Conservation (phyloP, 2,329 filamentous ascomycete species). For the Biscogniauxia marginata region DNA sequence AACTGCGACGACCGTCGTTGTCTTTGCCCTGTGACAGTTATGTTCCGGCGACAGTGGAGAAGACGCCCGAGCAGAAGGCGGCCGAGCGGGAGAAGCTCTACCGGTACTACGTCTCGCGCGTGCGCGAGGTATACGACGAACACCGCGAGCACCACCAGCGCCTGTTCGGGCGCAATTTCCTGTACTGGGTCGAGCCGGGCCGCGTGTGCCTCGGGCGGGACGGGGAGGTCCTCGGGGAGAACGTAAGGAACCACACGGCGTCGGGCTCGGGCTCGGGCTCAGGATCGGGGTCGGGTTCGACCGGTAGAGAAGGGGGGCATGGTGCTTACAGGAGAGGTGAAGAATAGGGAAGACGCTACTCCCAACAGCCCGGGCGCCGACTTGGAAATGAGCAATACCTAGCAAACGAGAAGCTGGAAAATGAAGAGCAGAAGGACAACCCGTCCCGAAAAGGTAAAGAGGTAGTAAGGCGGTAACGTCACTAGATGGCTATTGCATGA, state of each 20-base stretch:
- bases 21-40: background rate
- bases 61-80: constrained; percentile 19
- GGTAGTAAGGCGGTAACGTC: background rate
- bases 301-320: background rate
- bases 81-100: constrained; percentile 16
- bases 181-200: background rate
- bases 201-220: background rate
- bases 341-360: background rate
- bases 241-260: no score
- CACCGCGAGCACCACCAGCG: constrained; percentile 13
- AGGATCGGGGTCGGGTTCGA: background rate
- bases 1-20: constrained; percentile 14
- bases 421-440: background rate
- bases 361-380: background rate
- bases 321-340: background rate
- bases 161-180: background rate
- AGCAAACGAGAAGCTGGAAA: background rate
- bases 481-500: background rate
- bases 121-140: constrained; percentile 13
- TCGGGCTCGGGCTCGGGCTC: background rate
- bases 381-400: no score
- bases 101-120: constrained; percentile 18
- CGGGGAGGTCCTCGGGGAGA: background rate
- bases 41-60: background rate
- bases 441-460: background rate